These are phyloP conservation scores for Coemansia sp. DNA, from an alignment of 192 early-diverging fungal genomes.

Conservation along the genomic window DNA sequence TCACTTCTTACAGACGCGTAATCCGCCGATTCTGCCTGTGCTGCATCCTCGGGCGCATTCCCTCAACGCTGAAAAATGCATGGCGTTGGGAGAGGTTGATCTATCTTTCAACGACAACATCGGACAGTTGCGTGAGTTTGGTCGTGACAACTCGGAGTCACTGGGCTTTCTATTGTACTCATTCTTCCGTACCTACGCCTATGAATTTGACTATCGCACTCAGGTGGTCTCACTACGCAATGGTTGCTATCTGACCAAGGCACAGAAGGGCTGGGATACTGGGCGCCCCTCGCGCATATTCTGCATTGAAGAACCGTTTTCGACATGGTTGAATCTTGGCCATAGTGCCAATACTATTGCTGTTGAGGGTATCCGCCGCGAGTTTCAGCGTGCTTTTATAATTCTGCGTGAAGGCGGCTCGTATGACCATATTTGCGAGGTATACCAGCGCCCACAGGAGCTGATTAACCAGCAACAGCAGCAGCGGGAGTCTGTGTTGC, in stretches of 20 bases:
- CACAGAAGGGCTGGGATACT: constrained; percentile 81
- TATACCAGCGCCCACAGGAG: constrained; percentile 38
- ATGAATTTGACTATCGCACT: constrained; percentile 82
- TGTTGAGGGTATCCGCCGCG: constrained; percentile 74
- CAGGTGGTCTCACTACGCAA: constrained; percentile 79
- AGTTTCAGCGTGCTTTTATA: constrained; percentile 73
- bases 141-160: constrained; percentile 68
- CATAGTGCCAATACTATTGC: constrained; percentile 82
- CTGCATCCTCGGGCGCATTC: constrained; percentile 60
- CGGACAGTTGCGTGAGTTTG: constrained; percentile 64
- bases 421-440: constrained; percentile 39
- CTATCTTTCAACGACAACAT: constrained; percentile 76
- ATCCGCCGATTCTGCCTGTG: constrained; percentile 85
- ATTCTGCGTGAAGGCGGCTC: constrained; percentile 58
- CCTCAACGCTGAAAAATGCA: constrained; percentile 19
- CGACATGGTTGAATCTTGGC: constrained; percentile 82
- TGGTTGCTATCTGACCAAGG: constrained; percentile 76
- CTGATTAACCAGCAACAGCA: neutral
- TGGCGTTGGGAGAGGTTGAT: constrained; percentile 55
- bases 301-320: constrained; percentile 93
- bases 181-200: constrained; percentile 80
- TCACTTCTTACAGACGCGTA: constrained; percentile 88
- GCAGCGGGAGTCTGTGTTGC: neutral
- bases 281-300: constrained; percentile 67
- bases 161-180: constrained; percentile 77